Conservation (phyloP, 306 rosid genomes). For the Quercus wislizeni region DNA sequence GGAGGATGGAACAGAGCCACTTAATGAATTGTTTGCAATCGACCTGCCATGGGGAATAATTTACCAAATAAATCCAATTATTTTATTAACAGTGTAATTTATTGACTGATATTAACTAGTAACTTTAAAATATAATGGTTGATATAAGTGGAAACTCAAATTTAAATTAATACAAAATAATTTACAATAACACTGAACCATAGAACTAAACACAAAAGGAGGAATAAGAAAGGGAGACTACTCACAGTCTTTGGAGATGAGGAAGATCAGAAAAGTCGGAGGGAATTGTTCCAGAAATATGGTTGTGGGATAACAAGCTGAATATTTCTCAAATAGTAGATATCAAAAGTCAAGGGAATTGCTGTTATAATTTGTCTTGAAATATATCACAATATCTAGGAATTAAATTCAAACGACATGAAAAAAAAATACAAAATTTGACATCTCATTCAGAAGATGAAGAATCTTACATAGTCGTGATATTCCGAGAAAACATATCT, state of each 20-base stretch:
- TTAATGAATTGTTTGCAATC: conserved; percentile 64
- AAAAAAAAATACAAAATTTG: background rate
- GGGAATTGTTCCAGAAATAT: conserved; percentile 66
- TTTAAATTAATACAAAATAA: background rate
- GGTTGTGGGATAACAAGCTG: conserved; percentile 80
- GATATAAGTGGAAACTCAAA: background rate
- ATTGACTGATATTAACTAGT: background rate
- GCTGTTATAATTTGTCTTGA: background rate
- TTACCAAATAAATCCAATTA: background rate
- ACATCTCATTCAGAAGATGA: conserved; percentile 19
- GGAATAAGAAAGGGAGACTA: conserved; percentile 13
- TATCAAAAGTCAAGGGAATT: background rate
- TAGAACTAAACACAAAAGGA: background rate
- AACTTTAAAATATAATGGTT: background rate
- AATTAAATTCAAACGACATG: background rate
- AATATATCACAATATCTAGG: background rate
- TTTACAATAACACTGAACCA: background rate
- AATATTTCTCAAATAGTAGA: conserved; percentile 18
- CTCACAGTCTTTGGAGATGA: conserved; percentile 70
- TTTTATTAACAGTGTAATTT: conserved; percentile 5
- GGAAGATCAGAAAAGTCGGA: conserved; percentile 56
- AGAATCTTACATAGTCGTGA: conserved; percentile 85
- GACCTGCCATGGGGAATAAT: conserved; percentile 61
- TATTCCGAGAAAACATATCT: conserved; percentile 46
- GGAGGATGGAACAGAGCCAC: conserved; percentile 59